phyloP scores from a whole-genome alignment of 768 basidiomycete genomes.

The Tephrocybe sp. region DNA sequence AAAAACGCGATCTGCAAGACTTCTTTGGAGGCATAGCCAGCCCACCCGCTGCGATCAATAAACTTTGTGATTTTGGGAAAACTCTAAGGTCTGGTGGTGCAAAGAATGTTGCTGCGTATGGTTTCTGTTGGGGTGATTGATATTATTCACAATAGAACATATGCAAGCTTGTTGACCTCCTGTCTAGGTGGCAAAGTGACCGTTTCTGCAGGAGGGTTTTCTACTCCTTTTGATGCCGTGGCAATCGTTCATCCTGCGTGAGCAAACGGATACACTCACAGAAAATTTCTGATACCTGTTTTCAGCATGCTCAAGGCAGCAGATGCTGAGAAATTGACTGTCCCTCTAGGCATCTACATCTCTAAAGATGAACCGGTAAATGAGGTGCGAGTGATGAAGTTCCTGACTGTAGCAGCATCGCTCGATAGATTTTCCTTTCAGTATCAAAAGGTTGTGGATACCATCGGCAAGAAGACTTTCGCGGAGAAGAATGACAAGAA shows the following conservation, averaged over 20 bases:
- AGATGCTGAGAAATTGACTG: constrained; percentile 49
- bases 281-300: not conserved
- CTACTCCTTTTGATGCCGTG: constrained; percentile 47
- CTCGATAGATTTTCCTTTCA: constrained; percentile 15
- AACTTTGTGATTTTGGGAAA: constrained; percentile 42
- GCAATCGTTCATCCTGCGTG: constrained; percentile 61
- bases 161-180: not conserved
- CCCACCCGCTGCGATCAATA: constrained; percentile 35
- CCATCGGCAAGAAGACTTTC: constrained; percentile 50
- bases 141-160: not conserved
- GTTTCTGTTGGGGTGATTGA: constrained; percentile 60
- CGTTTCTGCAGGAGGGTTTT: constrained; percentile 35
- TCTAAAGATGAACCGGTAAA: constrained; percentile 58
- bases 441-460: constrained; percentile 51
- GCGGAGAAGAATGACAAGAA: constrained; percentile 49
- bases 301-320: constrained; percentile 48
- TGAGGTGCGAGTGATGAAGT: constrained; percentile 43
- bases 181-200: constrained; percentile 53
- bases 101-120: constrained; percentile 48
- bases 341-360: constrained; percentile 57
- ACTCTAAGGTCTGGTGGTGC: constrained; percentile 41
- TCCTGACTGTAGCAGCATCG: not conserved
- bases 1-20: constrained; percentile 50
- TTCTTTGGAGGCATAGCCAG: constrained; percentile 61
- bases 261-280: constrained; percentile 18